Evolutionary conservation across 148 eudicot genomes (phyloP).

Genomic region (Bassia scoparia): DNA sequence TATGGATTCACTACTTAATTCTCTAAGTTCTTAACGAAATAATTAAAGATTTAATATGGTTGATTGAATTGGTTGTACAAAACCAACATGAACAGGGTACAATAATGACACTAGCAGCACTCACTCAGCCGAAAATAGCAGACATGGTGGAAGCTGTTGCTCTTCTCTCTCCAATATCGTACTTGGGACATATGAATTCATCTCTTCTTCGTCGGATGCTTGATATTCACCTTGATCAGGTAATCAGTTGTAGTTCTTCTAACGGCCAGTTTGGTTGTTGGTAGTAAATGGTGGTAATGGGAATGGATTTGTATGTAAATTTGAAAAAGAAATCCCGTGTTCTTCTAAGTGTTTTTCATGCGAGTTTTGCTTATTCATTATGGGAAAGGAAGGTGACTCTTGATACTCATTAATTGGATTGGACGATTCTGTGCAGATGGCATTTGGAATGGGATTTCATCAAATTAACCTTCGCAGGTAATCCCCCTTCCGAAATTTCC

Average conservation of each 20-base stretch:
- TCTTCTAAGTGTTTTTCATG: background rate
- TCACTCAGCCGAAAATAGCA: slow-evolving; percentile 72
- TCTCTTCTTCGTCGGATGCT: slow-evolving; percentile 71
- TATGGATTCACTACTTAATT: background rate
- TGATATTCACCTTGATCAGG: slow-evolving; percentile 77
- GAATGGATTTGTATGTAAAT: no score
- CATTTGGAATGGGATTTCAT: no score
- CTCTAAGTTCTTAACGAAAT: background rate
- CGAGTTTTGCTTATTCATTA: background rate
- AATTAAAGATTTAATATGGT: no score
- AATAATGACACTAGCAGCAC: slow-evolving; percentile 87
- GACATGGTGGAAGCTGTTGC: slow-evolving; percentile 90
- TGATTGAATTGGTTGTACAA: no score
- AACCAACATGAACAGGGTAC: slow-evolving; percentile 79
- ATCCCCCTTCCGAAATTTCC: no score
- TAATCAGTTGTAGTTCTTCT: slow-evolving; percentile 14
- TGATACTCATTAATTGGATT: no score
- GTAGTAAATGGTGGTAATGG: no score
- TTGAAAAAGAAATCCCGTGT: no score
- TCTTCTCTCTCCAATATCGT: slow-evolving; percentile 87
- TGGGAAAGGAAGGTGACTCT: no score
- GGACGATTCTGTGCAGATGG: no score
- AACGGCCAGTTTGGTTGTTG: no score
- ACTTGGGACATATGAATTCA: slow-evolving; percentile 73
- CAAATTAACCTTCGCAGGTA: no score